Evolutionary conservation across 1,284 basidiomycete species (phyloP).

Genomic region (Trametes hirsuta): DNA sequence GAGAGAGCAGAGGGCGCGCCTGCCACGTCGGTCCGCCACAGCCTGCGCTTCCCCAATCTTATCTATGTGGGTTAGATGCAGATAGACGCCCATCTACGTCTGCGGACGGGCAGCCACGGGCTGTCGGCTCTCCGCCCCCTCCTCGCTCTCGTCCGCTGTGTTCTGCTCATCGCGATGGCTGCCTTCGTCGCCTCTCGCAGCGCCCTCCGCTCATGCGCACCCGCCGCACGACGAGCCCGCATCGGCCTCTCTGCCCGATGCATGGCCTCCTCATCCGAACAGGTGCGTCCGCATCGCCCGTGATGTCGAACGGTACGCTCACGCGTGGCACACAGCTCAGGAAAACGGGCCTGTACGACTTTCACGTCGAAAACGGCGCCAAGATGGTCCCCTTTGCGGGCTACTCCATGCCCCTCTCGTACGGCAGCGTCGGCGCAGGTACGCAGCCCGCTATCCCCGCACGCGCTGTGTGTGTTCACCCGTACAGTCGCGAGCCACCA

Average conservation of each 20-base stretch:
- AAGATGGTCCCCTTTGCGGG: constrained; percentile 99
- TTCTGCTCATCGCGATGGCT: not conserved
- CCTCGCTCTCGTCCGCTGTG: not conserved
- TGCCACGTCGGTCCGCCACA: constrained; percentile 19
- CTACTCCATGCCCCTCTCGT: constrained; percentile 92
- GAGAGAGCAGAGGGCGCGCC: not conserved
- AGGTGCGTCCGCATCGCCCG: constrained; percentile 1
- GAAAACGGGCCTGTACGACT: constrained; percentile 88
- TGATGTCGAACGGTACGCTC: not conserved
- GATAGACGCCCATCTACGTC: not conserved
- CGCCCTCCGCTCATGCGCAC: not conserved
- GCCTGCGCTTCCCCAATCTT: not conserved
- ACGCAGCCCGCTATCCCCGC: constrained; percentile 24
- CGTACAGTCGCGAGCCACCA: constrained; percentile 85
- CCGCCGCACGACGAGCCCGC: not conserved
- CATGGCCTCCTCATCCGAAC: constrained; percentile 6
- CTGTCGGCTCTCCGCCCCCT: constrained; percentile 4
- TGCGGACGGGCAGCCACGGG: not conserved
- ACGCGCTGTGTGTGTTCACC: not conserved
- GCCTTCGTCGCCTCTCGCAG: not conserved
- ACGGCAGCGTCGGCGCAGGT: constrained; percentile 86
- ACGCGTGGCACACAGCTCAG: constrained; percentile 37
- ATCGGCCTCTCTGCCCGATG: not conserved
- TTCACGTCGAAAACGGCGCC: constrained; percentile 83
- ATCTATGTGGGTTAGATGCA: not conserved